Conservation (phyloP, 1,284 basidiomycete genomes). For the Ganoderma multipileum region DNA sequence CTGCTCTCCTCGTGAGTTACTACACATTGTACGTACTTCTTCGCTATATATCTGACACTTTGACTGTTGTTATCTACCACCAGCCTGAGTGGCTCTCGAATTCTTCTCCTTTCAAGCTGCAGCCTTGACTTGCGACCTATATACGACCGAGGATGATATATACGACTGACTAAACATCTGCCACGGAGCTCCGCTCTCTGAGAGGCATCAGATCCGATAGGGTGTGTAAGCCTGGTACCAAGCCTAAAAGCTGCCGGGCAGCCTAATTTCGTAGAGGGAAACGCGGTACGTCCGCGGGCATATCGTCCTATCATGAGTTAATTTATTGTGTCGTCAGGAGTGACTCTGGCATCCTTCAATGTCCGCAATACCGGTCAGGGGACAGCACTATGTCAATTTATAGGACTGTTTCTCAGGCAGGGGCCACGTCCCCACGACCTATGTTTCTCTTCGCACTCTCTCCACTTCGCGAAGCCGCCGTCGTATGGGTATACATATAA, state of each 20-base stretch:
- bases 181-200: background rate
- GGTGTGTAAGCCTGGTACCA: background rate
- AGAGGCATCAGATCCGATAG: background rate
- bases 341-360: background rate
- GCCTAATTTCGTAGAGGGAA: background rate
- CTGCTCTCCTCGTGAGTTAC: too few species aligned
- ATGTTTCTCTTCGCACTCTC: background rate
- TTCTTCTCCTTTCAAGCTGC: too few species aligned
- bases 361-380: background rate
- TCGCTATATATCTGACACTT: too few species aligned
- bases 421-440: background rate
- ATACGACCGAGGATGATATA: background rate
- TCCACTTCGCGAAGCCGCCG: background rate
- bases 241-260: background rate
- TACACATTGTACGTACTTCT: too few species aligned
- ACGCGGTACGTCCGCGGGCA: background rate
- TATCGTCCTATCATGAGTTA: background rate
- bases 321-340: background rate
- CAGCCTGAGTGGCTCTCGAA: too few species aligned
- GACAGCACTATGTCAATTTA: background rate
- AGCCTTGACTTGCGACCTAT: background rate
- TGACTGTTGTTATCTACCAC: too few species aligned
- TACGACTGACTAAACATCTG: background rate
- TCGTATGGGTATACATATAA: background rate
- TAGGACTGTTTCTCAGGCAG: background rate